Percentiles rank a stretch among this genome's conserved stretches.
Conservation (phyloP, 805 yeast genomes). For the Candida multigemmis region DNA sequence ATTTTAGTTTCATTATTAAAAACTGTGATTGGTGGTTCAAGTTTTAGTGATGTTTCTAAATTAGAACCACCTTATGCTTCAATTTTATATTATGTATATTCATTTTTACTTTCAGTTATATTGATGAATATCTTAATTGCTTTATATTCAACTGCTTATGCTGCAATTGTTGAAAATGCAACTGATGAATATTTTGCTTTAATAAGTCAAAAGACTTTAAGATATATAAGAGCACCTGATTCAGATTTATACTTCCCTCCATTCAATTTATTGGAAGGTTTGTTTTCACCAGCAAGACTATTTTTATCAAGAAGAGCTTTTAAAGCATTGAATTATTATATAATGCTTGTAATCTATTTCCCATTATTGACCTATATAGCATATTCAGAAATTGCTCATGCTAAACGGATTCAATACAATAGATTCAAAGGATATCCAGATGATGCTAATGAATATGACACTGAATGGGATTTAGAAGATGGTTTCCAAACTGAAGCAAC, state of each 20-base stretch:
- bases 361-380: constrained; percentile 60
- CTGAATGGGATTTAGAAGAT: constrained; percentile 78
- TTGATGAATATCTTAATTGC: constrained; percentile 80
- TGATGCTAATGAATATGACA: constrained; percentile 70
- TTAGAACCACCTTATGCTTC: constrained; percentile 84
- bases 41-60: constrained; percentile 56
- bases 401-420: constrained; percentile 66
- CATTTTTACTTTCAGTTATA: constrained; percentile 66
- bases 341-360: constrained; percentile 59
- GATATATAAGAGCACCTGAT: constrained; percentile 85
- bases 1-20: constrained; percentile 58
- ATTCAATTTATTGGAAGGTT: constrained; percentile 60
- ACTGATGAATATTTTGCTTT: constrained; percentile 79
- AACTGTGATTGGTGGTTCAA: constrained; percentile 69
- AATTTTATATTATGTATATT: constrained; percentile 67
- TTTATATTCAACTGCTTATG: constrained; percentile 75
- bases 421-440: constrained; percentile 55
- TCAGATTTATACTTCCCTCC: constrained; percentile 82
- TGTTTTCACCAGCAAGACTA: constrained; percentile 17
- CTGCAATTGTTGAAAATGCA: constrained; percentile 72
- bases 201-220: constrained; percentile 73
- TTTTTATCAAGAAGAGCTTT: constrained; percentile 24
- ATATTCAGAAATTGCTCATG: constrained; percentile 53
- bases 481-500: constrained; percentile 43
- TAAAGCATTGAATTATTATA: constrained; percentile 37